These are phyloP conservation scores for Euphorbia celastroides DNA, from an alignment of 441 rosid genomes.

Conservation along the genomic window DNA sequence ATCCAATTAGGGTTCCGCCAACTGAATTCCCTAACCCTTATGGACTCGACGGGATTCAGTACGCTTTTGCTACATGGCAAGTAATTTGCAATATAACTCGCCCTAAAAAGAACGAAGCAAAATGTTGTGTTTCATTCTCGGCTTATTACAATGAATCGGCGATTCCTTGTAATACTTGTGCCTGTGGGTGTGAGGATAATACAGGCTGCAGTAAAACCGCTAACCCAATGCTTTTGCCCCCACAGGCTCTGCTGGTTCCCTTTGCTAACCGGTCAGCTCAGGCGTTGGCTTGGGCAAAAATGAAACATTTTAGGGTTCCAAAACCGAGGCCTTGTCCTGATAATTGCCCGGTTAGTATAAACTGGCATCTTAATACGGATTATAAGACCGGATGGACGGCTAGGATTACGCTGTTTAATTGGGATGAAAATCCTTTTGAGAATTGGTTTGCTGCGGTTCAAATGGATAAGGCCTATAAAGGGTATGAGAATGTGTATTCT, in stretches of 20 bases:
- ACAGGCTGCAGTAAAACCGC: conserved; percentile 57
- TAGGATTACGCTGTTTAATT: conserved; percentile 78
- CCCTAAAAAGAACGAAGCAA: conserved; percentile 58
- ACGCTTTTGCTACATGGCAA: conserved; percentile 87
- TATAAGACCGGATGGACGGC: conserved; percentile 76
- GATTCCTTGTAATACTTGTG: conserved; percentile 82
- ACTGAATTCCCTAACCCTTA: conserved; percentile 57
- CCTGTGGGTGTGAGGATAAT: conserved; percentile 68
- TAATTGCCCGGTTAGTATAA: conserved; percentile 84
- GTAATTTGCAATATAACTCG: conserved; percentile 84
- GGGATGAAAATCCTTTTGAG: conserved; percentile 61
- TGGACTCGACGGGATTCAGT: conserved; percentile 60
- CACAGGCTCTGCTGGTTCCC: conserved; percentile 71
- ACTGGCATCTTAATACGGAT: conserved; percentile 81
- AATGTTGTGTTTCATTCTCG: conserved; percentile 89
- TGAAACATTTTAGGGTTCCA: conserved; percentile 53
- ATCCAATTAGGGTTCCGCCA: conserved; percentile 70
- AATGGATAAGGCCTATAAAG: conserved; percentile 53
- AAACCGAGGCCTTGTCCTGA: conserved; percentile 81
- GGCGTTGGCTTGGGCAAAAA: conserved; percentile 55
- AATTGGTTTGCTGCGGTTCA: conserved; percentile 89
- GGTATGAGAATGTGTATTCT: conserved; percentile 70
- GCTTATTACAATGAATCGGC: conserved; percentile 84
- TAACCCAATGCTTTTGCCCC: conserved; percentile 69
- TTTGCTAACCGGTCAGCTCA: conserved; percentile 66